Base-by-base conservation (phyloP, 2,329 filamentous ascomycete species). In the Pseudogymnoascus sp. region DNA sequence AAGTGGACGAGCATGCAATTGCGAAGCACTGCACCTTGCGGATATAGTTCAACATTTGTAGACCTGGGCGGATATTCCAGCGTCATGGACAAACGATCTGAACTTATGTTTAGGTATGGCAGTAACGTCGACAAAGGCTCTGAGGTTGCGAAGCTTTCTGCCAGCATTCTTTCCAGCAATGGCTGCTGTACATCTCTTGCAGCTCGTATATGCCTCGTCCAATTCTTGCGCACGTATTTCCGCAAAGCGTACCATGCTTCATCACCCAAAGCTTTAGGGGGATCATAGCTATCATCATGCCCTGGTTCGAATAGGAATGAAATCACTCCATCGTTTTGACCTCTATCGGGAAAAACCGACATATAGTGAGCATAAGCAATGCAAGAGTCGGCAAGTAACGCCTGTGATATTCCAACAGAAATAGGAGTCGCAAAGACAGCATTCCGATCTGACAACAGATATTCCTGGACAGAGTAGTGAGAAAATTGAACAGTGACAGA, bases 381-480 rank as follows among this genome's bases (percentile, higher is more conserved):
- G 12, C 35, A 36, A 36, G 35, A 36, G 4, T 36, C 35, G 35
- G 35, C 35, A 36, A 36, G 35, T 13, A 36, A 36, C 10, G 35
- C 35, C 35, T 36, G 35, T n/a, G 35, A 36, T 36, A 36, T 36
- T 36, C 10, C 12, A 36, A 36, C 12, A 13, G 10, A 4, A 36
- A 36, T 2, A n/a, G 35, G 35, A 36, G 35, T 36, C 35, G n/a
- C 35, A 36, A 36, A 29, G 58, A 33, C n/a, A 61, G n/a, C 31
- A 42, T 62, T 65, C 12, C 38, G 63, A 15, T 61, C 15, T 13
- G 65, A 64, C 15, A 67, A 29, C 13, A 68, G 55, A 51, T 65
- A 68, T 60, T 68, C 66, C 39, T 68, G 66, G n/a, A 68, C 65
- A 4, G 66, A 68, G 39, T 44, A 68, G 48, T 68, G 66, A 17